Base-by-base conservation (phyloP, 2,329 filamentous ascomycete genomes). In the Aureobasidium subglaciale region DNA sequence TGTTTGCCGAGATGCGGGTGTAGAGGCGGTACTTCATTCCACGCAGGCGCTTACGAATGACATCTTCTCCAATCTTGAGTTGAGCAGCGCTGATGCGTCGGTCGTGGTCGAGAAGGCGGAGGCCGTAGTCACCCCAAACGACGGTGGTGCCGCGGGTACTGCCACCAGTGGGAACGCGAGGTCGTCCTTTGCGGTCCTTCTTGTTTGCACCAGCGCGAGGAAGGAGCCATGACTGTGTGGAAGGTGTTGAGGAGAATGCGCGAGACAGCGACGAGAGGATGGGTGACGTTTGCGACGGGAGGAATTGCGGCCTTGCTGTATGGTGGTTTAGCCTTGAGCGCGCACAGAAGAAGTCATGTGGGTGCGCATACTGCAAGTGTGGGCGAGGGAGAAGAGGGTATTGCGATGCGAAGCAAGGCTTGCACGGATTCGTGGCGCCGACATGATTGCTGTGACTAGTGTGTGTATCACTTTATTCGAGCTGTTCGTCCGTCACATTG, bases 1-100 rank as follows among this genome's bases (percentile, higher is more conserved):
- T 87, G 68, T 95, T 96, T 61, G 91, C 93, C 64, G 84, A 85
- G 52, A 97, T 86, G 60, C 93, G 83, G 76, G 90, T 95, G 75
- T 95, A 99, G 43, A 99, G 71, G 56, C 90, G 84, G 72, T 95
- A 99, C 67, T 90, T 90, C 79, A 95, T 85, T 42, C 93, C 93
- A 75, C 93, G 82, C 43, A 99, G 76, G 59, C 92, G 81, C 65
- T 83, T 83, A 70, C 90, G 92, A 71, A 99, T 97, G 2, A 92
- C 93, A 63, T 96, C 90, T 68, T 96, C 91, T 59, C 90, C 93
- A 67, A 90, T 85, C 74, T 91, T 91, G 60, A 99, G 80, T 64
- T 95, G 88, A 62, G 83, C 77, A 22, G 93, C 88, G 63, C 87
- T 90, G 69, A 99, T 88, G 66, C 93, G 84, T 57, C 93, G 87